phyloP scores from a whole-genome alignment of 139 green algal species.

The Chlorella ohadii region DNA sequence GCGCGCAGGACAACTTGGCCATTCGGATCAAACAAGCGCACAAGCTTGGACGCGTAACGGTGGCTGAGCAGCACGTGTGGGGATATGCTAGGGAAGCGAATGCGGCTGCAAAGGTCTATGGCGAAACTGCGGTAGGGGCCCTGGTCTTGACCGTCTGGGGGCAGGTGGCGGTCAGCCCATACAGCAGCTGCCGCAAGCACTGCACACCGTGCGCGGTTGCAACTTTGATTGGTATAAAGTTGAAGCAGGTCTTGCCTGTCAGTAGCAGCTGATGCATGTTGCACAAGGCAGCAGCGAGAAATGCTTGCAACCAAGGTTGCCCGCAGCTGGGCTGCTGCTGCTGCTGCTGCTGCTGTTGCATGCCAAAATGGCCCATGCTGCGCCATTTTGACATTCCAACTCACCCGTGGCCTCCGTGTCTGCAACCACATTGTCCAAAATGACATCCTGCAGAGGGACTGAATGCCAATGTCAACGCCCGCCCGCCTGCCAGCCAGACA shows the following conservation, averaged over 20 bases:
- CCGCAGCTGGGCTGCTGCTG: too few relatives aligned
- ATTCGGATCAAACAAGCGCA: not conserved
- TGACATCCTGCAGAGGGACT: not conserved
- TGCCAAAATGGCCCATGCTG: too few relatives aligned
- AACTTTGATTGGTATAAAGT: too few relatives aligned
- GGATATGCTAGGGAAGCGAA: not conserved
- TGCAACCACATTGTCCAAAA: not conserved
- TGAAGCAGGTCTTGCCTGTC: too few relatives aligned
- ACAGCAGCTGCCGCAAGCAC: not conserved
- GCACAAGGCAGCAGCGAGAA: too few relatives aligned
- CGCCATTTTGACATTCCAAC: not conserved
- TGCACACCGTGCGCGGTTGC: not conserved
- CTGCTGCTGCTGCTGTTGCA: too few relatives aligned
- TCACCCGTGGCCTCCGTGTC: conserved; percentile 9
- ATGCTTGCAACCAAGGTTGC: too few relatives aligned
- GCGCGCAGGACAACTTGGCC: not conserved
- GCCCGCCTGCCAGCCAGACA: not conserved
- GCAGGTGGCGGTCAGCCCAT: not conserved
- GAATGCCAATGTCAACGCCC: not conserved
- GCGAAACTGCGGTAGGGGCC: not conserved
- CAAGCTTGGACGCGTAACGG: not conserved
- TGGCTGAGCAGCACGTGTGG: not conserved
- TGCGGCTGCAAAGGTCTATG: not conserved
- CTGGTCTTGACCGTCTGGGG: too few relatives aligned
- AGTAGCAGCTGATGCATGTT: too few relatives aligned